These are phyloP conservation scores for Martensiomyces pterosporus DNA, from an alignment of 192 early-diverging fungal species.

Conservation along the genomic window DNA sequence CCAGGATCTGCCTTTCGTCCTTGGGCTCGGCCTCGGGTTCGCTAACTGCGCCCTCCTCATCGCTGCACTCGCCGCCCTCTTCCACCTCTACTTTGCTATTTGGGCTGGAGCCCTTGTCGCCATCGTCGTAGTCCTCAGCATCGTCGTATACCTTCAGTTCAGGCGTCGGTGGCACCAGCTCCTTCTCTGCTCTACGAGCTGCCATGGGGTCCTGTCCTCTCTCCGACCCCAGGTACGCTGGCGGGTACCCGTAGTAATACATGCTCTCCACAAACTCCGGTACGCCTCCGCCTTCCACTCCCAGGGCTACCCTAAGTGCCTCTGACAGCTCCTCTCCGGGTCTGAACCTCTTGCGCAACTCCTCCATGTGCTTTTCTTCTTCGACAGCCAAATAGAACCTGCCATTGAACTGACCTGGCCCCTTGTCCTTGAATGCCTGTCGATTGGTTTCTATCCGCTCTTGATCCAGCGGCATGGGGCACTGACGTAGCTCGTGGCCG, in stretches of 20 bases:
- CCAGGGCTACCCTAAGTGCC: conserved; percentile 26
- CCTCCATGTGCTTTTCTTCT: conserved; percentile 23
- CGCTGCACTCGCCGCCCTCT: conserved; percentile 1
- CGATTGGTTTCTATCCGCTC: conserved; percentile 28
- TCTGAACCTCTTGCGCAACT: conserved; percentile 22
- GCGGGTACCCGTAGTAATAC: conserved; percentile 36
- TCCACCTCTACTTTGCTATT: background rate
- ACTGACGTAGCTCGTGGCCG: conserved; percentile 35
- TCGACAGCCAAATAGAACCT: conserved; percentile 32
- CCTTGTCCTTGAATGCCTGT: conserved; percentile 22
- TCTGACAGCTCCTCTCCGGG: conserved; percentile 40
- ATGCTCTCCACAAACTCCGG: conserved; percentile 36
- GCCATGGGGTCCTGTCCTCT: conserved; percentile 30
- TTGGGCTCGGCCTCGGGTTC: conserved; percentile 6
- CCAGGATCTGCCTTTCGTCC: background rate
- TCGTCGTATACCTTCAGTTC: conserved; percentile 24
- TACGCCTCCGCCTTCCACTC: conserved; percentile 18
- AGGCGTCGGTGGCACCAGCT: conserved; percentile 16
- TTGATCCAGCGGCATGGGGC: conserved; percentile 28
- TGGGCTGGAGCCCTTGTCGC: background rate
- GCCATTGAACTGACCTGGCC: conserved; percentile 16
- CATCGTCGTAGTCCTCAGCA: conserved; percentile 14
- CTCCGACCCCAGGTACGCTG: conserved; percentile 30
- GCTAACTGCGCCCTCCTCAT: conserved; percentile 31
- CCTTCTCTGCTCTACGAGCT: background rate